Percentiles rank a stretch among this genome's conserved stretches.
Evolutionary conservation across 2,329 filamentous ascomycete genomes (phyloP).

Genomic region (Tolypocladium endophyticum): DNA sequence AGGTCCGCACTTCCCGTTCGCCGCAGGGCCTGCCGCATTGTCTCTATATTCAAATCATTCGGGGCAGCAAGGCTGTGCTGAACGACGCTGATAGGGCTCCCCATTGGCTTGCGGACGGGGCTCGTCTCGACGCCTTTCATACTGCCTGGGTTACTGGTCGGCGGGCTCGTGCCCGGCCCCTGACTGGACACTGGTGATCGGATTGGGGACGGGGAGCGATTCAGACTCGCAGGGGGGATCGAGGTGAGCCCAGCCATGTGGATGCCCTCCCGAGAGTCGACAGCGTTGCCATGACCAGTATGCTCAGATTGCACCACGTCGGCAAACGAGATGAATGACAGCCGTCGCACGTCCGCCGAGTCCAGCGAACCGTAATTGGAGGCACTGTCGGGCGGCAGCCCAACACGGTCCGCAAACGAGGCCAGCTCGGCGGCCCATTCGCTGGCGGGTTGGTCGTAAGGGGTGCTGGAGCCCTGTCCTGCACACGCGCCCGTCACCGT

Average conservation of each 20-base stretch:
- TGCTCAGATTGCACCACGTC: constrained; percentile 87
- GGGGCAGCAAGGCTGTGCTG: constrained; percentile 34
- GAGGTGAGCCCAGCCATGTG: constrained; percentile 59
- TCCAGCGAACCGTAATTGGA: constrained; percentile 74
- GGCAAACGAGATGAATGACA: constrained; percentile 95
- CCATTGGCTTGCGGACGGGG: constrained; percentile 47
- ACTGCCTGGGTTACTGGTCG: constrained; percentile 65
- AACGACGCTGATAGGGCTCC: constrained; percentile 51
- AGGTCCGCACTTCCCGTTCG: constrained; percentile 80
- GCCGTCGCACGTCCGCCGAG: constrained; percentile 61
- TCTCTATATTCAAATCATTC: constrained; percentile 76
- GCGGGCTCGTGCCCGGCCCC: constrained; percentile 57
- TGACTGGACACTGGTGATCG: constrained; percentile 69
- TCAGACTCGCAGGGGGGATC: constrained; percentile 36
- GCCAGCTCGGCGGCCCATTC: constrained; percentile 49
- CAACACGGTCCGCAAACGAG: constrained; percentile 37
- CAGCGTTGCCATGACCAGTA: constrained; percentile 39
- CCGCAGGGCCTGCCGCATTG: constrained; percentile 81
- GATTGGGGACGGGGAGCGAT: constrained; percentile 71
- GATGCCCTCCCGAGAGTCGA: constrained; percentile 56
- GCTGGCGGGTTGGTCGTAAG: constrained; percentile 30
- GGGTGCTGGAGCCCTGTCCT: constrained; percentile 12
- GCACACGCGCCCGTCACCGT: constrained; percentile 45
- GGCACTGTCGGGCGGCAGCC: constrained; percentile 44
- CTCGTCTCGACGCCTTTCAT: constrained; percentile 66